Conservation (phyloP, 148 eudicot species). For the Simmondsia chinensis region DNA sequence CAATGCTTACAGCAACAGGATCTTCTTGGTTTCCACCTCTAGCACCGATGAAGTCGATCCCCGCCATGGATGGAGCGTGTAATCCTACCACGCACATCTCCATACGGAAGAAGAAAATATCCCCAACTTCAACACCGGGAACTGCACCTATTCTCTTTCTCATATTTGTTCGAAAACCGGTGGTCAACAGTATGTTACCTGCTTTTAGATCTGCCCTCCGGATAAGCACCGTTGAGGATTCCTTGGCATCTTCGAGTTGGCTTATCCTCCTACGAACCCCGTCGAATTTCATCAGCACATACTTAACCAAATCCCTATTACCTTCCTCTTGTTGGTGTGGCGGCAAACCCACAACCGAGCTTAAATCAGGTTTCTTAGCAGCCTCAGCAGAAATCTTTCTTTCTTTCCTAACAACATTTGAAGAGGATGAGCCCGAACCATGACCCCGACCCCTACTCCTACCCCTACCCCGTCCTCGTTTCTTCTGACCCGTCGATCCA, state of each 20-base stretch:
- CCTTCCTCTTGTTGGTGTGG: slow-evolving; percentile 39
- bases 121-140: slow-evolving; percentile 86
- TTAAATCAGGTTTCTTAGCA: slow-evolving; percentile 25
- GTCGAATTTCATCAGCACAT: slow-evolving; percentile 46
- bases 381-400: slow-evolving; percentile 11
- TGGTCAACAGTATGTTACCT: slow-evolving; percentile 44
- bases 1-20: slow-evolving; percentile 79
- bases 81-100: slow-evolving; percentile 76
- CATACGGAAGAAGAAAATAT: slow-evolving; percentile 86
- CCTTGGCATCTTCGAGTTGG: slow-evolving; percentile 65
- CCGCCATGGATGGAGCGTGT: slow-evolving; percentile 93
- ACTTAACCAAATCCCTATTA: slow-evolving; percentile 37
- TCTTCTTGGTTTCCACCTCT: slow-evolving; percentile 44
- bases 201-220: slow-evolving; percentile 63
- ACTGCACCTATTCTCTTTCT: slow-evolving; percentile 62
- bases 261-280: slow-evolving; percentile 54
- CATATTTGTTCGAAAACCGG: slow-evolving; percentile 61
- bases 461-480: slow-evolving; percentile 16
- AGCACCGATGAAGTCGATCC: slow-evolving; percentile 69
- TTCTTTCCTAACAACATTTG: no score
- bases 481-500: slow-evolving; percentile 25
- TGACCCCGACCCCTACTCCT: no score
- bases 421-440: no score
- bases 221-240: slow-evolving; percentile 28
- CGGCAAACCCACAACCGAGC: slow-evolving; percentile 27